phyloP scores from a whole-genome alignment of 2,329 filamentous ascomycete genomes.

The Acephala macrosclerotiorum region DNA sequence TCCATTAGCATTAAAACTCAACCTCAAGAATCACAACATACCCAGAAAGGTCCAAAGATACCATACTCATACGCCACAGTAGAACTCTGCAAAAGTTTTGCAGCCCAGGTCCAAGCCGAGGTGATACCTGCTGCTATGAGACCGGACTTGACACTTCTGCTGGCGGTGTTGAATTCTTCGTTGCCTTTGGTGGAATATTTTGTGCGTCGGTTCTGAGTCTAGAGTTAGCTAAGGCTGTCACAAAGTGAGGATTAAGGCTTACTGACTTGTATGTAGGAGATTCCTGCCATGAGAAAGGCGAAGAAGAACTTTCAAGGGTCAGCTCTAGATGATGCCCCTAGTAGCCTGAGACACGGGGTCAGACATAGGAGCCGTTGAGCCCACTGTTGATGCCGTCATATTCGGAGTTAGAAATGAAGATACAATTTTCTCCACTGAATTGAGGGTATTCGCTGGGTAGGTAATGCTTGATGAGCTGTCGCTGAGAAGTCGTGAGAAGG shows the following conservation, averaged over 20 bases:
- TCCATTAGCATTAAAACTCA: background rate
- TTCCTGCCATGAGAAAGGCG: background rate
- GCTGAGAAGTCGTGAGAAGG: background rate
- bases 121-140: constrained; percentile 4
- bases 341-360: background rate
- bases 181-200: background rate
- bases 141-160: background rate
- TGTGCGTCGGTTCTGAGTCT: background rate
- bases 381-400: background rate
- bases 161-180: constrained; percentile 3
- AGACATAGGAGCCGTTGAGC: background rate
- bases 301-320: constrained; percentile 1
- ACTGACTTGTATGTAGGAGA: background rate
- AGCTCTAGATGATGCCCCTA: background rate
- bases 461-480: background rate
- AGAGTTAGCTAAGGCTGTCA: background rate
- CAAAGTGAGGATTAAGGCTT: background rate
- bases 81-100: background rate
- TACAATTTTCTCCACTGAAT: background rate
- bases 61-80: constrained; percentile 9
- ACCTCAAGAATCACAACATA: background rate
- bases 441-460: background rate
- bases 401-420: background rate
- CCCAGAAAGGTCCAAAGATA: constrained; percentile 5
- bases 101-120: constrained; percentile 7